A percentile compares a stretch with the other conserved stretches of the same genome.
These are phyloP conservation scores for Bidens hawaiensis DNA, from an alignment of 140 eudicot species.

Conservation along the genomic window DNA sequence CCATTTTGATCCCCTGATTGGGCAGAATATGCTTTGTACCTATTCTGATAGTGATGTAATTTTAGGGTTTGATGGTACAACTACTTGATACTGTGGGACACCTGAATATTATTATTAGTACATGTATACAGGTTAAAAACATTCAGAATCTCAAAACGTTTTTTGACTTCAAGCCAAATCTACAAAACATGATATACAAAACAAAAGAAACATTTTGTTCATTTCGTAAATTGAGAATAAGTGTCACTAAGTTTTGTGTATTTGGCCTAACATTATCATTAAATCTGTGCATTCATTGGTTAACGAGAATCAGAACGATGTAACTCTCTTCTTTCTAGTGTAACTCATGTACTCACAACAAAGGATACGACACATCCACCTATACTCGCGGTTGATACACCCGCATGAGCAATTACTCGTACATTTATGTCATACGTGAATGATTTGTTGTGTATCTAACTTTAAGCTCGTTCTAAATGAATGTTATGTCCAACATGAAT, in stretches of 20 bases:
- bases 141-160: conserved; percentile 11
- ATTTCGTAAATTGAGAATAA: background rate
- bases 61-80: conserved; percentile 6
- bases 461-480: too few species aligned
- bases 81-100: conserved; percentile 12
- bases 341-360: too few species aligned
- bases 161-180: background rate
- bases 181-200: background rate
- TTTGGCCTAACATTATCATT: background rate
- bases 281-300: too few species aligned
- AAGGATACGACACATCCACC: too few species aligned
- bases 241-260: background rate
- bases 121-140: conserved; percentile 7
- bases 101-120: conserved; percentile 5
- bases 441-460: too few species aligned
- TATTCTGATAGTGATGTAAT: conserved; percentile 10
- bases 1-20: conserved; percentile 13
- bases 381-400: too few species aligned
- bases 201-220: background rate
- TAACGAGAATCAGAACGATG: too few species aligned
- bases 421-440: too few species aligned
- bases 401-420: too few species aligned
- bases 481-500: too few species aligned
- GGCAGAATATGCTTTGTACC: conserved; percentile 17
- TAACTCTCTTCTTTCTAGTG: too few species aligned